Base-by-base conservation (phyloP, 1,139 yeast species). In the Yamadazyma oceani region DNA sequence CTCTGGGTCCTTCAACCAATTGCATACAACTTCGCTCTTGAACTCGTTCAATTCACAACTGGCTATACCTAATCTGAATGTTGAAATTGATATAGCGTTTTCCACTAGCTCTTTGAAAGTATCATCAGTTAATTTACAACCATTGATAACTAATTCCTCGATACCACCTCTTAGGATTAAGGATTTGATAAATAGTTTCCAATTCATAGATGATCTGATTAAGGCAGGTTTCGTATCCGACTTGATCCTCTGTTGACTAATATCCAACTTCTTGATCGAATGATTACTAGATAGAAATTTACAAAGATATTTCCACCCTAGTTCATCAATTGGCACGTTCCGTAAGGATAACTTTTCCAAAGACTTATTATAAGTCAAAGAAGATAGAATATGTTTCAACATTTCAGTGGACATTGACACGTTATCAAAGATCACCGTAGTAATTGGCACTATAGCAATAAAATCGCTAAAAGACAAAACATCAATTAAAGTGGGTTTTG, bases 401-500 rank as follows among this genome's bases (percentile, higher is more conserved):
- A 88, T 89, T 49, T 85, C 92, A 1, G 85, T 78, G 5, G 87
- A 77, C 66, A 90, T 69, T 4, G 83, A 68, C 23, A 87, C 95
- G 53, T 88, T 86, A 60, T 90, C 97, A 53, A 90, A 84, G 8
- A 85, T 78, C 4, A 90, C 73, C 2, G 85, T 81, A 41, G 80
- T 78, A 26, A 90, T 82, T 1, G 96, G 95, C 0, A 87, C 85
- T 31, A 88, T 83, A 1, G 95, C 78, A 38, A 90, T 69, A 54
- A 90, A 90, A 58, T 90, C 97, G 44, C 90, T 76, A 57, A 90
- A 88, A 3, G 97, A 86, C 40, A 88, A 72, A 7, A 89, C 78
- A 62, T 90, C 97, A 50, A 90, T 87, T 47, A 89, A 64, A 0
- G 97, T 89, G 2, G 97, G 97, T 46, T 82, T 80, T 7, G 97